Evolutionary conservation across 2,329 filamentous ascomycete genomes (phyloP).

Genomic region (Microcyclospora pomicola): DNA sequence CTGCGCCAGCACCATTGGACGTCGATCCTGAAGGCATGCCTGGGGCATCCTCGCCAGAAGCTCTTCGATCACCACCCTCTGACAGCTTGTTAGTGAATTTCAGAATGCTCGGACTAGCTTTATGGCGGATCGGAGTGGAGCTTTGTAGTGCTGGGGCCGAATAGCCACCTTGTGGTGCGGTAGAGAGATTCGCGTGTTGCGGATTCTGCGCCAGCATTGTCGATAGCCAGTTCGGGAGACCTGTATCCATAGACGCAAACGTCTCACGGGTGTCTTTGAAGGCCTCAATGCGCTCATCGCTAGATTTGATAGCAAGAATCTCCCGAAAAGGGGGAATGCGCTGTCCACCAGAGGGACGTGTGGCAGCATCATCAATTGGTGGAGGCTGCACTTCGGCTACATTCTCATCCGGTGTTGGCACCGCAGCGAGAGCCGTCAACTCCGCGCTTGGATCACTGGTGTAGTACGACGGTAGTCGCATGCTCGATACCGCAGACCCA

Average conservation of each 20-base stretch:
- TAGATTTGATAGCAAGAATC: slow-evolving; percentile 55
- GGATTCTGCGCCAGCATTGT: slow-evolving; percentile 37
- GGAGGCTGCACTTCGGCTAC: not conserved
- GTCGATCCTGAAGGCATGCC: not conserved
- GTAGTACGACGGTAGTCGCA: slow-evolving; percentile 1
- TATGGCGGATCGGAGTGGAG: slow-evolving; percentile 3
- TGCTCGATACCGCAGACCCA: not conserved
- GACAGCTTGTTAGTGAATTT: slow-evolving; percentile 9
- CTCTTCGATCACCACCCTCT: slow-evolving; percentile 6
- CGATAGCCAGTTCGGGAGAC: slow-evolving; percentile 50
- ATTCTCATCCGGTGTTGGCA: not conserved
- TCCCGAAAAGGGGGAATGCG: slow-evolving; percentile 55
- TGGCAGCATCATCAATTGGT: not conserved
- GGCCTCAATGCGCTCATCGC: slow-evolving; percentile 55
- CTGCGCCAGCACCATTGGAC: not conserved
- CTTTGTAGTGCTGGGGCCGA: not conserved
- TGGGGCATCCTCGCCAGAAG: slow-evolving; percentile 7
- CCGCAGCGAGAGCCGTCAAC: not conserved
- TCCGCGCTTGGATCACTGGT: not conserved
- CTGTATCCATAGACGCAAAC: slow-evolving; percentile 60
- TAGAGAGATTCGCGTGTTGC: slow-evolving; percentile 36
- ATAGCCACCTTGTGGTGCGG: slow-evolving; percentile 22
- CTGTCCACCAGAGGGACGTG: not conserved
- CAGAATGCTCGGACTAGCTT: slow-evolving; percentile 14
- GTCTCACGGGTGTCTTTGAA: slow-evolving; percentile 60